A percentile compares a stretch with the other conserved stretches of the same genome.
These are phyloP conservation scores for Dendrobium nobile DNA, from an alignment of 106 monocot genomes.

Conservation along the genomic window DNA sequence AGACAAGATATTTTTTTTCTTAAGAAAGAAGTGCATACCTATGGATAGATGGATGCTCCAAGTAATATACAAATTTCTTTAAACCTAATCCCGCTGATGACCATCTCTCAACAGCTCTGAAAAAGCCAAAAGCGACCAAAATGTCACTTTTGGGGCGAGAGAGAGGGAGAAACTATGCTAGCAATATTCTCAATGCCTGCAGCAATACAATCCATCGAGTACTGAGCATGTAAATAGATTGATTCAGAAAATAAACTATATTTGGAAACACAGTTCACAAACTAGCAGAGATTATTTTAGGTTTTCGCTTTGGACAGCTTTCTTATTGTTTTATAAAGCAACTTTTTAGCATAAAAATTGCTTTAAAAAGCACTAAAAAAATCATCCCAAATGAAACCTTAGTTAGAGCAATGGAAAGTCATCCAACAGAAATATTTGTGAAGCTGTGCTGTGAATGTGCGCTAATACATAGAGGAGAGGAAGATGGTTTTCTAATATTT, in stretches of 20 bases:
- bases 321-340: no score
- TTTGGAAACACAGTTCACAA: not conserved
- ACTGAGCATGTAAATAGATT: not conserved
- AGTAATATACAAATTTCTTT: slow-evolving; percentile 5
- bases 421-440: not conserved
- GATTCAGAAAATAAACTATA: not conserved
- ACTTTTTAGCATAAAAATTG: no score
- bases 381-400: no score
- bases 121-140: not conserved
- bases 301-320: no score
- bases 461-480: no score
- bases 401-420: not conserved
- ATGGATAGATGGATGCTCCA: not conserved
- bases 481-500: no score
- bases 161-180: not conserved
- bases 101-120: not conserved
- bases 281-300: not conserved
- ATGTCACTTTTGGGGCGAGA: not conserved
- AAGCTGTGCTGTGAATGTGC: not conserved
- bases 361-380: no score
- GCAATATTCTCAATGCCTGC: not conserved
- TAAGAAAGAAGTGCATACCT: not conserved
- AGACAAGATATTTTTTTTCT: not conserved
- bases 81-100: slow-evolving; percentile 1
- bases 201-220: not conserved